These are phyloP conservation scores for Alternaria ventricosa DNA, from an alignment of 2,329 filamentous ascomycete species.

Conservation along the genomic window DNA sequence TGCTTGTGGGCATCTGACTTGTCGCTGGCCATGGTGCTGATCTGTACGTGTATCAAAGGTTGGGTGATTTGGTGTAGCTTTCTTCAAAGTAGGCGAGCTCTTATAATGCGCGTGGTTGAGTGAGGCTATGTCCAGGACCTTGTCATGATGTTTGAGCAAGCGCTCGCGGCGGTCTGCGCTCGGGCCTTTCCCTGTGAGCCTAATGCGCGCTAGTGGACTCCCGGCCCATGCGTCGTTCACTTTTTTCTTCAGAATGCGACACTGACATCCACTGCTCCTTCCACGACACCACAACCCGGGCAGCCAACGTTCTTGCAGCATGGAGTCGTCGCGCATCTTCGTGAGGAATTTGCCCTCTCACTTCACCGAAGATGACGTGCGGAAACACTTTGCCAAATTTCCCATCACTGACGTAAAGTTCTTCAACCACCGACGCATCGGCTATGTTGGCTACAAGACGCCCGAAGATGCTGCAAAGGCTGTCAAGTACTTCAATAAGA, in stretches of 20 bases:
- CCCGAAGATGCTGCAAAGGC: slow-evolving; percentile 80
- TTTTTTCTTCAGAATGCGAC: slow-evolving; percentile 21
- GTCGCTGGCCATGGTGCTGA: slow-evolving; percentile 48
- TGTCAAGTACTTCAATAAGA: slow-evolving; percentile 93
- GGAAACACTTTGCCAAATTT: slow-evolving; percentile 83
- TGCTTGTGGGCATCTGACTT: slow-evolving; percentile 70
- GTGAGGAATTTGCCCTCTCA: slow-evolving; percentile 79
- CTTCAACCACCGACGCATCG: slow-evolving; percentile 87
- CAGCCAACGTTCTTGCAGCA: slow-evolving; percentile 28
- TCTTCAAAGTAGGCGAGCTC: background rate
- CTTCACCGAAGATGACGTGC: slow-evolving; percentile 83
- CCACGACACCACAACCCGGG: slow-evolving; percentile 13
- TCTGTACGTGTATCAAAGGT: background rate
- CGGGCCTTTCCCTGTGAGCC: slow-evolving; percentile 5
- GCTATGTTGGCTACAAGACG: slow-evolving; percentile 92
- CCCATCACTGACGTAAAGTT: slow-evolving; percentile 91
- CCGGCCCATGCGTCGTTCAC: slow-evolving; percentile 8
- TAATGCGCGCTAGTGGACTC: slow-evolving; percentile 9
- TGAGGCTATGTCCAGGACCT: slow-evolving; percentile 16
- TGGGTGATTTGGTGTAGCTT: background rate
- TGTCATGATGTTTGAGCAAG: slow-evolving; percentile 24
- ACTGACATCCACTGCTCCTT: background rate
- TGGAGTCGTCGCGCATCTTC: slow-evolving; percentile 81
- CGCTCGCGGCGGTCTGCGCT: slow-evolving; percentile 12
- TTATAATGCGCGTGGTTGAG: slow-evolving; percentile 11